Evolutionary conservation across 768 basidiomycete species (phyloP).

Genomic region (Phaeotremella skinneri): DNA sequence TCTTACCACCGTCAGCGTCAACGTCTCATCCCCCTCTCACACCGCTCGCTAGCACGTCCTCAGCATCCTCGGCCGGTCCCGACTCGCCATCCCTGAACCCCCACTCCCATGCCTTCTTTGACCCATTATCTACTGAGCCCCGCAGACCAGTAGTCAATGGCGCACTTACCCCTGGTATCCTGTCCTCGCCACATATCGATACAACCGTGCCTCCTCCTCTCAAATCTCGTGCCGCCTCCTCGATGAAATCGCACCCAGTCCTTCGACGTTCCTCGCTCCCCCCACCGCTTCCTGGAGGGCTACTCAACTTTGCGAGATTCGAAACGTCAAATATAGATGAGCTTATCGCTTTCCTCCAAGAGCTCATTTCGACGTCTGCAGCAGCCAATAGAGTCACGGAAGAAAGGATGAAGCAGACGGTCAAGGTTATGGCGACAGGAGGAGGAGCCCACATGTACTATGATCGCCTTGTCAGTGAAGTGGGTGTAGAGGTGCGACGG

Average conservation of each 20-base stretch:
- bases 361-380: conserved; percentile 82
- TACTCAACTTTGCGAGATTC: conserved; percentile 95
- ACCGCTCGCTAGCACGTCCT: conserved; percentile 12
- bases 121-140: conserved; percentile 22
- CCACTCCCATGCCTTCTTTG: conserved; percentile 27
- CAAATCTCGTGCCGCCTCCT: background rate
- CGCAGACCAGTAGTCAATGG: conserved; percentile 42
- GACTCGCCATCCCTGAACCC: conserved; percentile 16
- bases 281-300: conserved; percentile 87
- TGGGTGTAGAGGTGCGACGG: conserved; percentile 77
- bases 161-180: conserved; percentile 43
- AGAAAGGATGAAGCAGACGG: conserved; percentile 83
- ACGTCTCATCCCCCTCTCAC: conserved; percentile 17
- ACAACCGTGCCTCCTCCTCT: background rate
- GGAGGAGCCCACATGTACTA: conserved; percentile 96
- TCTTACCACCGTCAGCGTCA: conserved; percentile 32
- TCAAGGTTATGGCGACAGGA: conserved; percentile 97
- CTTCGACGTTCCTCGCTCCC: conserved; percentile 69
- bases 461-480: conserved; percentile 68
- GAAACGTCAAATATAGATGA: conserved; percentile 83
- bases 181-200: conserved; percentile 11
- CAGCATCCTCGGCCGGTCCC: conserved; percentile 14
- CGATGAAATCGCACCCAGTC: conserved; percentile 55
- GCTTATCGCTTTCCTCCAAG: conserved; percentile 81
- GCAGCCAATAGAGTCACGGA: conserved; percentile 78